Conservation (phyloP, 352 stramenopile genomes). For the Plasmopara halstedii region DNA sequence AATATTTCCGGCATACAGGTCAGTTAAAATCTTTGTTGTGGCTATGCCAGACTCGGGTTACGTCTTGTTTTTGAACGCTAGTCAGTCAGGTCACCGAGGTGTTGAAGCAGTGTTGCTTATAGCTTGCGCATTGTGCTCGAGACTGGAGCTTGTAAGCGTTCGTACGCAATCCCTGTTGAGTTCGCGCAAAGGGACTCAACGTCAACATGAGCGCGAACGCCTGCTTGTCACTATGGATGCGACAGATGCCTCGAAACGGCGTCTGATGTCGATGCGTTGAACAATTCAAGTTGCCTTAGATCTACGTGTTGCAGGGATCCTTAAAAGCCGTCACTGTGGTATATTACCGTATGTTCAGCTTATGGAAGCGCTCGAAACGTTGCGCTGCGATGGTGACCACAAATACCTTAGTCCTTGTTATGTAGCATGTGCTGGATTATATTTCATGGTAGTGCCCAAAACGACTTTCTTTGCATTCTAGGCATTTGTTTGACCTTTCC, state of each 20-base stretch:
- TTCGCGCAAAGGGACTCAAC: not conserved
- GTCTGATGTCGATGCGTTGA: slow-evolving; percentile 16
- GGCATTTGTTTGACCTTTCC: too few species aligned
- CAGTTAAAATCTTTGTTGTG: not conserved
- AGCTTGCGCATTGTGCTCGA: slow-evolving; percentile 7
- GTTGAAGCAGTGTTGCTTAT: slow-evolving; percentile 4
- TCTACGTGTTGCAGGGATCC: slow-evolving; percentile 2
- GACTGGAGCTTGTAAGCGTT: not conserved
- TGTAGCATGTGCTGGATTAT: too few species aligned
- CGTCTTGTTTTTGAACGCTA: not conserved
- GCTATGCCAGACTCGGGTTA: slow-evolving; percentile 20
- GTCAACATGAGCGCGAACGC: not conserved
- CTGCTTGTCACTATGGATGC: slow-evolving; percentile 1
- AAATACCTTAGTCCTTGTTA: too few species aligned
- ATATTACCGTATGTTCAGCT: not conserved
- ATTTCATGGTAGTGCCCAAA: too few species aligned
- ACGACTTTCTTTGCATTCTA: too few species aligned
- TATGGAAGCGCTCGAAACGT: not conserved
- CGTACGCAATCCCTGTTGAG: not conserved
- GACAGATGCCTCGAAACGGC: slow-evolving; percentile 1
- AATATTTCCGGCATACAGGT: slow-evolving; percentile 7
- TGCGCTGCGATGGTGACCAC: not conserved
- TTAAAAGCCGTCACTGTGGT: not conserved
- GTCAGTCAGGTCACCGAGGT: slow-evolving; percentile 16
- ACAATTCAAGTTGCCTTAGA: slow-evolving; percentile 1